Evolutionary conservation across 2,329 filamentous ascomycete genomes (phyloP).

Genomic region (Colletotrichum abscissum): DNA sequence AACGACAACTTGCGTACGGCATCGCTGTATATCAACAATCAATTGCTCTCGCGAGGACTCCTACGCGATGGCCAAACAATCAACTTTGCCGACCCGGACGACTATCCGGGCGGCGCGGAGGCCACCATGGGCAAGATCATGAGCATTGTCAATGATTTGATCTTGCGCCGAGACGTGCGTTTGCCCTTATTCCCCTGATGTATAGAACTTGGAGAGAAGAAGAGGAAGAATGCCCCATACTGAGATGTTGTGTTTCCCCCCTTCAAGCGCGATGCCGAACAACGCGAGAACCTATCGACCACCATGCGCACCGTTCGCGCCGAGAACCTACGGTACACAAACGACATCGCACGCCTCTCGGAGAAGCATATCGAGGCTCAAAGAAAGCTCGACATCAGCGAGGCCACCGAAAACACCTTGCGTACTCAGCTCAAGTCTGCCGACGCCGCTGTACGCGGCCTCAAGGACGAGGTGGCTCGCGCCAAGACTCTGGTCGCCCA

Average conservation of each 20-base stretch:
- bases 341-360: conserved; percentile 71
- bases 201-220: not conserved
- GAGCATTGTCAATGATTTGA: conserved; percentile 92
- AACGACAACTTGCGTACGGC: conserved; percentile 73
- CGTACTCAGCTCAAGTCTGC: conserved; percentile 78
- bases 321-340: conserved; percentile 79
- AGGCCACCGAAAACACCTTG: conserved; percentile 77
- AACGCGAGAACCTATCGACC: conserved; percentile 83
- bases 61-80: conserved; percentile 77
- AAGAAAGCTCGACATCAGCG: conserved; percentile 66
- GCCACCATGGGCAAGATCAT: conserved; percentile 88
- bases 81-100: conserved; percentile 82
- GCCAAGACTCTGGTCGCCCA: conserved; percentile 85
- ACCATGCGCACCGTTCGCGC: conserved; percentile 81
- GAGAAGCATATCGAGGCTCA: conserved; percentile 66
- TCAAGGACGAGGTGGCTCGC: conserved; percentile 86
- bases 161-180: conserved; percentile 87
- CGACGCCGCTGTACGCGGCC: conserved; percentile 77
- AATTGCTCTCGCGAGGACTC: conserved; percentile 73
- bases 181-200: conserved; percentile 14
- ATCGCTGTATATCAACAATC: conserved; percentile 79
- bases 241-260: conserved; percentile 15
- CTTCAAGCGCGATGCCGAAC: conserved; percentile 85
- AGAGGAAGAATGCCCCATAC: not conserved
- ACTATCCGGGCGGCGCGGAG: conserved; percentile 69